Base-by-base conservation (phyloP, 2,329 filamentous ascomycete genomes). In the Exophiala oligosperma region DNA sequence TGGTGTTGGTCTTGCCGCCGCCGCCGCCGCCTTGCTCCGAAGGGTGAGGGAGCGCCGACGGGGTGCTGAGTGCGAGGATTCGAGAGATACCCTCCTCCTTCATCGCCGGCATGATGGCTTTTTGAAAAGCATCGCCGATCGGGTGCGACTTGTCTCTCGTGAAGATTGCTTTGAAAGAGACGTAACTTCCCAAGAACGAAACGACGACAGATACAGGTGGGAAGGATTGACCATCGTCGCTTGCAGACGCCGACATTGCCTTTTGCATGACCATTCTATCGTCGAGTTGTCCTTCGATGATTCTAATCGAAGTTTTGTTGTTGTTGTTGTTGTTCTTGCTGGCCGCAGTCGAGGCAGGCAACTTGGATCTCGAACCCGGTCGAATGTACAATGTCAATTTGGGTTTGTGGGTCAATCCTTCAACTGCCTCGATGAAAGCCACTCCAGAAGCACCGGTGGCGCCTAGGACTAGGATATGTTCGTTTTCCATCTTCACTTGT, bases 21-120 rank as follows among this genome's bases (percentile, higher is more conserved):
- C 17, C 17, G 17, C 17, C 17, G 17, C 17, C 17, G 37, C 54
- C 26, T 49, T 59, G 14, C 49, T 49, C 56, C 28, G 26, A 48
- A 28, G 46, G 32, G n/a, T 40, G 29, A 29, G 38, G 17, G 23
- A 56, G 57, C n/a, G 46, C 59, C 12, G 50, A 43, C 4, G 59
- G 53, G 7, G 61, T 64, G 37, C 51, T 61, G 21, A 61, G 51
- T 5, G 51, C 61, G 4, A 64, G 14, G 44, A 61, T 59, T 6
- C 59, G 55, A 3, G 54, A 47, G 49, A 63, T 47, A 17, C 40
- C n/a, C 26, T 26, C 23, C 23, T 41, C 37, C 26, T 51, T 57
- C 58, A 61, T 54, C 11, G 55, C 55, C 3, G 61, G 58, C 6
- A 63, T 24, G 50, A 63, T 49, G 26, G 50, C 38, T 12, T 12